Base-by-base conservation (phyloP, 2,329 filamentous ascomycete species). In the Sporothrix pseudoabietina region DNA sequence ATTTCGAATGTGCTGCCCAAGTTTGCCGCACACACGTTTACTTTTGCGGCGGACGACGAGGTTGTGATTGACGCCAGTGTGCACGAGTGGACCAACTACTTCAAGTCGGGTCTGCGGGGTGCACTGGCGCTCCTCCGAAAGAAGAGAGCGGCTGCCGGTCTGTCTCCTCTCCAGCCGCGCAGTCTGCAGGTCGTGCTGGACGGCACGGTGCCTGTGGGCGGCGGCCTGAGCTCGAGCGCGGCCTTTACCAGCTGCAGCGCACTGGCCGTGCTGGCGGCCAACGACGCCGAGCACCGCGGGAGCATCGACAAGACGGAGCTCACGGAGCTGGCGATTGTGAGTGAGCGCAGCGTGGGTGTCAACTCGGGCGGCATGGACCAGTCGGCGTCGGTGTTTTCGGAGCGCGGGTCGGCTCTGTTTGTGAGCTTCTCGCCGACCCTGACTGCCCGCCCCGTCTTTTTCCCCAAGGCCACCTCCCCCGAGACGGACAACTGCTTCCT, bases 281-380 rank as follows among this genome's bases (percentile, higher is more conserved):
- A 98, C 81, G 92, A 63, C 55, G 14, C 19, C 9, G 69, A 44
- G 14, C 30, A 19, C 93, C 47, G 89, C 93, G 80, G 83, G 87
- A 32, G 88, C 22, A 90, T 99, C 35, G 91, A 97, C 82, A 98
- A 98, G 87, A 96, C 92, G 77, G 92, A 96, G 81, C 84, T 99
- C 59, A 93, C 95, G 0, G 94, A 98, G 83, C 87, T 98, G 70
- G 94, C 96, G 30, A 95, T 99, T 77, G 93, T 98, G 52, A 97
- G 94, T 63, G 96, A 99, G 84, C 90, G 96, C 73, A 91, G 92
- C 19, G 96, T 98, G 4, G 96, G 96, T 70, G 96, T 99, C 78
- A 98, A 98, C 83, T 97, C 94, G 5, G 96, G 96, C 81, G 96
- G 94, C 72, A 98, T 99, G 96, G 96, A 99, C 80, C 96, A 99